Conservation (phyloP, 176 grass and related monocot species). For the Echinochloa phyllopogon region DNA sequence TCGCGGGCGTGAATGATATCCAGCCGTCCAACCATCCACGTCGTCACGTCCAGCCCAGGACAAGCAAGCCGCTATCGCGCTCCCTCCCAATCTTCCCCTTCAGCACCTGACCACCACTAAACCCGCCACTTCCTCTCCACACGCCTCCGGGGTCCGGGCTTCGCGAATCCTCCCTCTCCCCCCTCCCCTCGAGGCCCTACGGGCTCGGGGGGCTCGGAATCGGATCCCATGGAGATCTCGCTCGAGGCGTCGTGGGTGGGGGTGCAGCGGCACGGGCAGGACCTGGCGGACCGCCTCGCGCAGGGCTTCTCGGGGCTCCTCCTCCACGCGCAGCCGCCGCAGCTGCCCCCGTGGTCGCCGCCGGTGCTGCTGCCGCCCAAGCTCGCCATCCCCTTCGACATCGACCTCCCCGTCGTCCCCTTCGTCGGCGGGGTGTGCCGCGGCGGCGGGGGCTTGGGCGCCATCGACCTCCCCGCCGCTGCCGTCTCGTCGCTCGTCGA, state of each 20-base stretch:
- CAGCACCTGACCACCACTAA: slow-evolving; percentile 8
- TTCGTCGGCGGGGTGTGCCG: slow-evolving; percentile 28
- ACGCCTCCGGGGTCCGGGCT: not conserved
- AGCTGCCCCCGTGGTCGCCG: slow-evolving; percentile 58
- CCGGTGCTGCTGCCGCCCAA: slow-evolving; percentile 40
- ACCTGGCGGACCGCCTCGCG: slow-evolving; percentile 78
- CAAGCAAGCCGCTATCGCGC: slow-evolving; percentile 6
- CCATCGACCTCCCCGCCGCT: slow-evolving; percentile 45
- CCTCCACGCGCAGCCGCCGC: slow-evolving; percentile 70
- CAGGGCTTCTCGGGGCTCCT: slow-evolving; percentile 88
- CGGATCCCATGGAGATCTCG: slow-evolving; percentile 75
- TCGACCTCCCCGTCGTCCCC: slow-evolving; percentile 50
- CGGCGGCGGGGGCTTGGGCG: not conserved
- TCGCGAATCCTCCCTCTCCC: not conserved
- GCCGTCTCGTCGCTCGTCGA: slow-evolving; percentile 69
- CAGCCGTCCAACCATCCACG: slow-evolving; percentile 16
- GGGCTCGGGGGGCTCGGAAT: not conserved
- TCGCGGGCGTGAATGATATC: not conserved
- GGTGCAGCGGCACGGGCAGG: slow-evolving; percentile 92
- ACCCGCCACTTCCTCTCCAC: slow-evolving; percentile 23
- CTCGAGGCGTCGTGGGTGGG: slow-evolving; percentile 91
- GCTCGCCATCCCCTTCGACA: slow-evolving; percentile 56
- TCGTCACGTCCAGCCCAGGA: slow-evolving; percentile 6
- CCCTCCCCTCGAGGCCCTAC: not conserved
- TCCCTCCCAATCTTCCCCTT: not conserved